Evolutionary conservation across 768 basidiomycete species (phyloP), one percentile per base, ranked within the genome.

Genomic region (Artomyces pyxidatus): DNA sequence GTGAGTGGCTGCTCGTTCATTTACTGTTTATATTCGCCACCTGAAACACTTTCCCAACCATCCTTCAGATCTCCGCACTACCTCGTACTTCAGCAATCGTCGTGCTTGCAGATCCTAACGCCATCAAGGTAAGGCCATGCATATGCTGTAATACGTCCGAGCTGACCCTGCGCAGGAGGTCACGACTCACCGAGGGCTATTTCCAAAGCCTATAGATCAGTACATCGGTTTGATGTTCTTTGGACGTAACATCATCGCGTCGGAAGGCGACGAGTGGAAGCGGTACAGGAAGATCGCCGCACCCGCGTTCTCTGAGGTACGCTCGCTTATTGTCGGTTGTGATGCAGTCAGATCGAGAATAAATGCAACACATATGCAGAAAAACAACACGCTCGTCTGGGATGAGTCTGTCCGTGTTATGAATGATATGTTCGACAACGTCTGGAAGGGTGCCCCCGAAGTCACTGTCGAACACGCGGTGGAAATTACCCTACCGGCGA

Each of bases 211-310:
- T 7, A 56, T 76, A 0, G 53, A 71, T 4, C 57, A 67, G 23
- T 83, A 84, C 53, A 51, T 39, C 1, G 52, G 66, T 16, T 61
- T 85, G 16, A 50, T 63, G 0, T 68, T 78, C 48, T 85, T 74
- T 58, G 83, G 83, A 6, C 58, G 58, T 6, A 87, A 85, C 53
- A 78, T 85, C 38, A 72, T 85, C n/a, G 73, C 71, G 2, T 76
- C 78, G 0, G 83, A 85, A 55, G 78, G 75, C 21, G 74, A 78
- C 3, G 70, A 77, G 50, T 85, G 82, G 82, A 81, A 81, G 61
- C 73, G 73, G 27, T 81, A 80, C 53, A 65, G 81, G 41, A 80
- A 77, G 59, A 73, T 85, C 37, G 66, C 74, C n/a, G 78, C 78
- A 1, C 80, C 81, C n/a, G 75, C 80, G 0, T 85, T 84, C 59